These are phyloP conservation scores for Selaginella moellendorffii DNA, from an alignment of 75 land plant genomes.

Conservation along the genomic window DNA sequence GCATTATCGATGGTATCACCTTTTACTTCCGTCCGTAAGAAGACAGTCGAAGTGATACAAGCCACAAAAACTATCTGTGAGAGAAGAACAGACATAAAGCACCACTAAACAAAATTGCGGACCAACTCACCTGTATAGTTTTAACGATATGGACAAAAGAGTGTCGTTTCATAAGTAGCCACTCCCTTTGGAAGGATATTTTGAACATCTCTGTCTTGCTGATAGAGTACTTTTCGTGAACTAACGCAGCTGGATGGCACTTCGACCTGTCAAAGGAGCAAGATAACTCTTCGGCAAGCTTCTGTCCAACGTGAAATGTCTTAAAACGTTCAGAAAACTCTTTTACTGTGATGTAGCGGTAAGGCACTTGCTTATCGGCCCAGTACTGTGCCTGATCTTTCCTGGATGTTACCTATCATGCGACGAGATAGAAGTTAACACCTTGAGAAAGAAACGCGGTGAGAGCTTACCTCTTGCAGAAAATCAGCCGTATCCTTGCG, in stretches of 20 bases:
- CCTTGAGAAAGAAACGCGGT: no score
- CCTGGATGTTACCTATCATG: slow-evolving; percentile 7
- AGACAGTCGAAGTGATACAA: background rate
- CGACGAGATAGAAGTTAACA: no score
- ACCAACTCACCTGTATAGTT: background rate
- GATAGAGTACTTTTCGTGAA: background rate
- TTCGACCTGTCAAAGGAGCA: background rate
- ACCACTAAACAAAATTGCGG: no score
- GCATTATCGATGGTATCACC: background rate
- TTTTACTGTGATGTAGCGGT: background rate
- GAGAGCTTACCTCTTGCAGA: slow-evolving; percentile 30
- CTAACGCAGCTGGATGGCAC: background rate
- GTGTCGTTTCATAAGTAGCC: background rate
- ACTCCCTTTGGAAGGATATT: background rate
- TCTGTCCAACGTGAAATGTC: background rate
- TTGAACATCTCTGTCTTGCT: background rate
- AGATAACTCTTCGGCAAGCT: background rate
- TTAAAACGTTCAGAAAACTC: background rate
- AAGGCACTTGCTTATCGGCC: background rate
- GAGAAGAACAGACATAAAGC: no score
- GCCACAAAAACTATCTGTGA: background rate
- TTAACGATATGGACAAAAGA: background rate
- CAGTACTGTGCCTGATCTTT: slow-evolving; percentile 8
- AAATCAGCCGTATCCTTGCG: slow-evolving; percentile 23
- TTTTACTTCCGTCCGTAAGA: background rate